These are phyloP conservation scores for Dactylellina drechsleri DNA, from an alignment of 2,329 filamentous ascomycete species.

Conservation along the genomic window DNA sequence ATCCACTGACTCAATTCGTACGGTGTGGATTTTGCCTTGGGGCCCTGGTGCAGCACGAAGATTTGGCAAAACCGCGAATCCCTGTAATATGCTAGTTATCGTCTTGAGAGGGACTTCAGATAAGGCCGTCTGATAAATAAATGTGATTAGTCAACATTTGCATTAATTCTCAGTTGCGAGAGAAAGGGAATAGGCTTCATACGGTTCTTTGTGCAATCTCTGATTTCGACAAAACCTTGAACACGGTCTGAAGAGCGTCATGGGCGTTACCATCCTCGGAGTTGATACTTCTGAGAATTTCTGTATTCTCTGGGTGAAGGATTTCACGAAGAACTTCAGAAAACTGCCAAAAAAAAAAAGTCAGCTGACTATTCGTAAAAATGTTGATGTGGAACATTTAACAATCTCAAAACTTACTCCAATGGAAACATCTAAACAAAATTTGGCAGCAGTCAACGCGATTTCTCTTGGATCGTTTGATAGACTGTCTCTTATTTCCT, in stretches of 20 bases:
- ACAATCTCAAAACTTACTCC: constrained; percentile 17
- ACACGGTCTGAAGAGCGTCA: constrained; percentile 62
- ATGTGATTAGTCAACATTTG: not conserved
- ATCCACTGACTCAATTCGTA: constrained; percentile 59
- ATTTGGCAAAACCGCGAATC: constrained; percentile 71
- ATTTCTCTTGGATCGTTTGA: constrained; percentile 32
- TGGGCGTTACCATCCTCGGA: constrained; percentile 68
- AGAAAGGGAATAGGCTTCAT: constrained; percentile 7
- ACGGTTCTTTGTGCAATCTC: constrained; percentile 38
- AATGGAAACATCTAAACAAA: constrained; percentile 44
- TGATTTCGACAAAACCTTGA: constrained; percentile 19
- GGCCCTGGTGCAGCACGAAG: constrained; percentile 72
- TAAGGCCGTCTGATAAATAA: constrained; percentile 27
- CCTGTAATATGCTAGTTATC: constrained; percentile 74
- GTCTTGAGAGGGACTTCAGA: constrained; percentile 39
- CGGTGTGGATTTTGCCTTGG: constrained; percentile 75
- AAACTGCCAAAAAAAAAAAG: constrained; percentile 60
- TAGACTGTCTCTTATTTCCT: constrained; percentile 21
- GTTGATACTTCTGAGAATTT: constrained; percentile 71
- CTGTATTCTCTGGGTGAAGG: constrained; percentile 68
- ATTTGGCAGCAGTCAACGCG: constrained; percentile 43
- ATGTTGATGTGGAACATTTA: not conserved
- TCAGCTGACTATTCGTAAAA: not conserved
- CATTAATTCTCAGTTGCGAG: not conserved
- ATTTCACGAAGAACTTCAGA: constrained; percentile 79